Evolutionary conservation across 129 eudicot genomes (phyloP), one percentile per base, ranked within the genome.

Genomic region (Silybum marianum): DNA sequence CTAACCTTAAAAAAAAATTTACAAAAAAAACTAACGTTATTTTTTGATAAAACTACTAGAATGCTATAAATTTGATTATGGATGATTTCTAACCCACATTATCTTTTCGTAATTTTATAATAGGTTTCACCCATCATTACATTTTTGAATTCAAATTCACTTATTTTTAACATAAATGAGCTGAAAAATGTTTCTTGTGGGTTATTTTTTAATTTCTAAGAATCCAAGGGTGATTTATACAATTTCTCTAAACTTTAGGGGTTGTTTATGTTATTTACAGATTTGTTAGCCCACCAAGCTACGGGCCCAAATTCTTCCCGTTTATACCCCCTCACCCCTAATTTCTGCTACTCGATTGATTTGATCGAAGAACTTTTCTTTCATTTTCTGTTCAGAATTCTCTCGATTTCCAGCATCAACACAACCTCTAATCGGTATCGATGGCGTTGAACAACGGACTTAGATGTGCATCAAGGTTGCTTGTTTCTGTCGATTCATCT

Each of bases 401-500:
- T 82, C 74, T 46, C 71, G 30, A 82, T 75, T 65, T 75, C 30
- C 58, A 36, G 42, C 80, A 68, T 26, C 76, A 74, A 72, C 30
- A 39, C 42, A 39, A 66, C 75, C 77, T 30, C 39, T 22, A 82
- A 32, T 68, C 22, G 36, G 58, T 7, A 84, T 78, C 75, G 42
- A 91, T 91, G 96, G 96, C 96, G 86, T 85, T 89, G 92, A 88
- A 82, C 88, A 75, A 72, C 48, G 92, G 90, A 28, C 16, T 90
- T 13, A 84, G 91, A 85, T 80, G 89, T 67, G 92, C 93, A 54
- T 88, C 91, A 19, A 89, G 84, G 83, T 69, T 89, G 72, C n/a
- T 87, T 63, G 66, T 68, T 69, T 87, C 93, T 2, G 69, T 85
- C 73, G 86, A 86, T 51, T 87, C 92, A 11, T 13, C 85, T 73